Evolutionary conservation across 768 basidiomycete species (phyloP).

Genomic region (Terana coerulea): DNA sequence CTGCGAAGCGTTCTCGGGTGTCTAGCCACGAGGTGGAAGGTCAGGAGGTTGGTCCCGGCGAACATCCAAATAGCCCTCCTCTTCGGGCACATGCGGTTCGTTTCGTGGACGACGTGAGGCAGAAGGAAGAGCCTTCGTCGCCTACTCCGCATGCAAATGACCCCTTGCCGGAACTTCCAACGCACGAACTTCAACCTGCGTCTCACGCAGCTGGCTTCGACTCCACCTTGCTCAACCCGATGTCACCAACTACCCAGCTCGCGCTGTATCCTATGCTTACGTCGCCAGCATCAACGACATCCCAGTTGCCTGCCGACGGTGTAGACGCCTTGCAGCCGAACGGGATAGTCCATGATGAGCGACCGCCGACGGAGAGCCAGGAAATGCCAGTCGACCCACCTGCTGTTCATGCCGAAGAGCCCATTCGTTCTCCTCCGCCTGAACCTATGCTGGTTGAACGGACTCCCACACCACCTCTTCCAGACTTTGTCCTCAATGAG

Average conservation of each 20-base stretch:
- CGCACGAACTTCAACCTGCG: conserved; percentile 10
- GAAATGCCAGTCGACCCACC: not conserved
- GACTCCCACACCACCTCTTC: conserved; percentile 66
- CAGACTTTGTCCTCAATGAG: conserved; percentile 70
- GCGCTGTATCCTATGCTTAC: not conserved
- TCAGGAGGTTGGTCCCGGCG: conserved; percentile 30
- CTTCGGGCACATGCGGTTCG: conserved; percentile 42
- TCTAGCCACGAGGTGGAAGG: conserved; percentile 33
- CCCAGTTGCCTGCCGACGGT: not conserved
- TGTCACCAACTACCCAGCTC: conserved; percentile 25
- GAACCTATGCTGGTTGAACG: conserved; percentile 50
- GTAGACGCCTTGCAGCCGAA: not conserved
- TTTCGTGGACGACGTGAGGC: conserved; percentile 38
- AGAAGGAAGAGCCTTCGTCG: conserved; percentile 13
- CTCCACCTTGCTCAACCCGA: conserved; percentile 50
- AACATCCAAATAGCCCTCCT: conserved; percentile 27
- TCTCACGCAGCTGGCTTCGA: conserved; percentile 42
- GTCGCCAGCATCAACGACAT: not conserved
- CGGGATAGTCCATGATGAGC: not conserved
- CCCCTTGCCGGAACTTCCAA: conserved; percentile 5
- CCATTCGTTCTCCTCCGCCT: conserved; percentile 16
- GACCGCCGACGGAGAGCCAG: not conserved
- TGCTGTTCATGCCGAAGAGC: no score
- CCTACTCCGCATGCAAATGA: conserved; percentile 8
- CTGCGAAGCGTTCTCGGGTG: conserved; percentile 57